Conservation (phyloP, 1,284 basidiomycete species). For the Ceratorhiza oryzae-sativae region DNA sequence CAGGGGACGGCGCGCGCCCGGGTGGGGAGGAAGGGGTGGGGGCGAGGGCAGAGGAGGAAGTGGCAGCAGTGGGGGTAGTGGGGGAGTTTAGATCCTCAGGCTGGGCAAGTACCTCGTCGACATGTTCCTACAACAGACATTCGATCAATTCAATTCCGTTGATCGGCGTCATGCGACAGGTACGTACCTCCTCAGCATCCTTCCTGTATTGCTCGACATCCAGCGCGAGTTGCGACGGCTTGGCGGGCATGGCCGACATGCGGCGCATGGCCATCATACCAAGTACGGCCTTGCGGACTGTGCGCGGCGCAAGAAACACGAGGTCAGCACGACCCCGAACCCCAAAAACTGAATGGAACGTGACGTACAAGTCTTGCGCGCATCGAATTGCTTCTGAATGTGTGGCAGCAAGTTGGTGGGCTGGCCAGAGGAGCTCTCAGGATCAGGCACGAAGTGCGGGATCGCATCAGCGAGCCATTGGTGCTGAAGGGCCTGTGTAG, state of each 20-base stretch:
- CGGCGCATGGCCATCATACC: constrained; percentile 85
- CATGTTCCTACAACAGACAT: constrained; percentile 42
- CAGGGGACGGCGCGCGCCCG: constrained; percentile 27
- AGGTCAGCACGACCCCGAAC: background rate
- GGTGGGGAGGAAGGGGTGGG: constrained; percentile 17
- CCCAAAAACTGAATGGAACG: background rate
- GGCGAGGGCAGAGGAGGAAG: constrained; percentile 12
- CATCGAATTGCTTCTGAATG: constrained; percentile 88
- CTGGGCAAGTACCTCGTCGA: constrained; percentile 43
- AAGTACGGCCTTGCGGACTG: constrained; percentile 86
- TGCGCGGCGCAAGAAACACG: constrained; percentile 9
- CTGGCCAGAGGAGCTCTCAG: constrained; percentile 61
- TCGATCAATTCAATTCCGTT: background rate
- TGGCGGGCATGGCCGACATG: constrained; percentile 62
- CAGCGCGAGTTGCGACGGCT: constrained; percentile 62
- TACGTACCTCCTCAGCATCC: constrained; percentile 73
- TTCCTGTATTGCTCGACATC: constrained; percentile 77
- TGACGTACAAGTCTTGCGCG: constrained; percentile 78
- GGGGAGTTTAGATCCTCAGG: constrained; percentile 34
- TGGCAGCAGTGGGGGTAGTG: constrained; percentile 19
- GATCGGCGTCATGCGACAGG: background rate
- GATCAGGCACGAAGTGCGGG: constrained; percentile 76
- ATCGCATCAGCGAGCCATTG: constrained; percentile 76
- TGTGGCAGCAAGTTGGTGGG: constrained; percentile 86
- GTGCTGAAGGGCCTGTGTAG: constrained; percentile 72